A percentile compares a stretch with the other conserved stretches of the same genome.
Evolutionary conservation across 2,329 filamentous ascomycete species (phyloP).

Genomic region (Epichloe uncinata): DNA sequence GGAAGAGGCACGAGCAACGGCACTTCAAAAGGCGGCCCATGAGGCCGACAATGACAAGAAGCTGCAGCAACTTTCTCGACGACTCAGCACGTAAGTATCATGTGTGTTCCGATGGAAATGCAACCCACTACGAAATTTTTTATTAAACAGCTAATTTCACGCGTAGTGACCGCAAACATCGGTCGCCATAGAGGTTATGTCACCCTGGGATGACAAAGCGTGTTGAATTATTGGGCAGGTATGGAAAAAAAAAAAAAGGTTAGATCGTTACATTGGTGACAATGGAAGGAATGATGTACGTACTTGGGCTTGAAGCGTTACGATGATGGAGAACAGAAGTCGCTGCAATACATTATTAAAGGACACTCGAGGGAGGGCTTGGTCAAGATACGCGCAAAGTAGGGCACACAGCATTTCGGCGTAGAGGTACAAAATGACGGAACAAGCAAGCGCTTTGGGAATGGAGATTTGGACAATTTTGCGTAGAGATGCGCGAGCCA

Average conservation of each 20-base stretch:
- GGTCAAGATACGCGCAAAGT: not conserved
- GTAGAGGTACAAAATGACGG: not conserved
- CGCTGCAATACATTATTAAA: not conserved
- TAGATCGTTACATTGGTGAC: not conserved
- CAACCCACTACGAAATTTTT: not conserved
- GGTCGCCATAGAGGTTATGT: slow-evolving; percentile 2
- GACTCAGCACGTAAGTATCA: slow-evolving; percentile 78
- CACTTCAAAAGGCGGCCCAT: slow-evolving; percentile 70
- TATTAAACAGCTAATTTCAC: not conserved
- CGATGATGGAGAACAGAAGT: not conserved
- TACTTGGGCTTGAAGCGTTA: not conserved
- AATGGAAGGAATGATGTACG: not conserved
- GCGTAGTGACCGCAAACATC: slow-evolving; percentile 20
- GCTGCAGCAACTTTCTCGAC: slow-evolving; percentile 72
- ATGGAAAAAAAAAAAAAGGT: too few relatives aligned
- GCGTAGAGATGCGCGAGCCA: not conserved
- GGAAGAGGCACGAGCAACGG: slow-evolving; percentile 67
- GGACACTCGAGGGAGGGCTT: not conserved
- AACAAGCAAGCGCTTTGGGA: not conserved
- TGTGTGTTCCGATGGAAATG: not conserved
- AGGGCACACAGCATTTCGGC: not conserved
- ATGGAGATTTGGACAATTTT: slow-evolving; percentile 2
- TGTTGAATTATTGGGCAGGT: not conserved
- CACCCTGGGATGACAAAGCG: not conserved
- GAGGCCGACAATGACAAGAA: slow-evolving; percentile 89